A percentile compares a stretch with the other conserved stretches of the same genome.
phyloP scores from a whole-genome alignment of 108 stramenopile genomes.

The Pseudonitzschia delicatissima region DNA sequence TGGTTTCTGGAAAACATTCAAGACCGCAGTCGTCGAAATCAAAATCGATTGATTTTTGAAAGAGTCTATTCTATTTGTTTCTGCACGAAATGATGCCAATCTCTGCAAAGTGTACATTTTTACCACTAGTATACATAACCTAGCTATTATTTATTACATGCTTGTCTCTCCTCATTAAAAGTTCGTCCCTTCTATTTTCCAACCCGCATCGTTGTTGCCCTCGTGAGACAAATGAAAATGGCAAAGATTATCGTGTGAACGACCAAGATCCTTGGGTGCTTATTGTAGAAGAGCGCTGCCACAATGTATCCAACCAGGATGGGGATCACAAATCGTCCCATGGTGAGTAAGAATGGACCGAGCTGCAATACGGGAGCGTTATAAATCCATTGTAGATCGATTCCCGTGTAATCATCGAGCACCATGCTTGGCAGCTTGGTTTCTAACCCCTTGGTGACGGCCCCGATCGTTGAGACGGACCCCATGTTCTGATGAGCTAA shows the following conservation, averaged over 20 bases:
- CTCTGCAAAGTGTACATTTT: too few relatives aligned
- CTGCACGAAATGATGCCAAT: too few relatives aligned
- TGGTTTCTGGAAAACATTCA: not conserved
- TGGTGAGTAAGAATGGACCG: not conserved
- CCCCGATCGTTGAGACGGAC: conserved; percentile 20
- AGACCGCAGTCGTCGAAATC: not conserved
- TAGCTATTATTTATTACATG: too few relatives aligned
- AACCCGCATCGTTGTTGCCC: not conserved
- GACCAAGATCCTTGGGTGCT: not conserved
- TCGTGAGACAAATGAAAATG: not conserved
- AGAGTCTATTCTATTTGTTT: too few relatives aligned
- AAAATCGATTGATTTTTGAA: too few relatives aligned
- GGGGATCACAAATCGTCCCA: not conserved
- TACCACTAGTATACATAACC: too few relatives aligned
- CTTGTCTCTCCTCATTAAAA: too few relatives aligned
- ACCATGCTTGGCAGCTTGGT: conserved; percentile 11
- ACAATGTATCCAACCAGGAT: not conserved
- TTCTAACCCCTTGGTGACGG: conserved; percentile 15
- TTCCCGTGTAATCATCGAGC: conserved; percentile 14
- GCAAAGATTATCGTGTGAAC: not conserved
- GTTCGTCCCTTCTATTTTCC: too few relatives aligned
- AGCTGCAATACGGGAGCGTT: conserved; percentile 18
- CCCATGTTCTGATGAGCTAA: conserved; percentile 20
- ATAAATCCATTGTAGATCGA: conserved; percentile 16
- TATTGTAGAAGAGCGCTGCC: not conserved